Evolutionary conservation across 116 monocot species (phyloP).

Genomic region (Trichopus zeylanicus): DNA sequence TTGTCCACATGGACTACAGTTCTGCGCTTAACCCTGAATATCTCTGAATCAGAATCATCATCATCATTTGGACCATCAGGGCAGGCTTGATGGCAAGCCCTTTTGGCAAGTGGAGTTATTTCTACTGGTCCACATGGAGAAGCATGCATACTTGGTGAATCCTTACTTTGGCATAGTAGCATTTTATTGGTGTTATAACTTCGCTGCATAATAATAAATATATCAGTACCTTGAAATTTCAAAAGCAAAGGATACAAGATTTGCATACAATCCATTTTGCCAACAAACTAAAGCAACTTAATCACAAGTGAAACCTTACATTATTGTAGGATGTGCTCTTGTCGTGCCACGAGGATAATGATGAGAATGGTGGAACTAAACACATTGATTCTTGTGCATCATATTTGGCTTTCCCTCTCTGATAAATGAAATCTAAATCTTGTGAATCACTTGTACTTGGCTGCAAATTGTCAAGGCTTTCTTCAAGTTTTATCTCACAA

Average conservation of each 20-base stretch:
- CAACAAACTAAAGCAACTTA: not conserved
- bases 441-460: constrained; percentile 4
- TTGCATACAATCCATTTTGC: not conserved
- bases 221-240: not conserved
- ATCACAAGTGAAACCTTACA: constrained; percentile 15
- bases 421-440: not conserved
- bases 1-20: constrained; percentile 22
- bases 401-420: constrained; percentile 1
- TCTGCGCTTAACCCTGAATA: constrained; percentile 76
- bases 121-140: not conserved
- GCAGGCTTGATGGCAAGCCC: constrained; percentile 3
- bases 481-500: constrained; percentile 33
- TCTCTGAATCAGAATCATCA: constrained; percentile 64
- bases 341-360: constrained; percentile 5
- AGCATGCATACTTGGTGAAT: constrained; percentile 2
- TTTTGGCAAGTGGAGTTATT: constrained; percentile 4
- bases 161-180: not conserved
- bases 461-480: constrained; percentile 6
- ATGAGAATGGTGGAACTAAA: constrained; percentile 13
- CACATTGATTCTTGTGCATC: constrained; percentile 11
- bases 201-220: constrained; percentile 10
- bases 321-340: constrained; percentile 4
- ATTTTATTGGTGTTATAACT: constrained; percentile 7
- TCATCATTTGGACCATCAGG: constrained; percentile 21
- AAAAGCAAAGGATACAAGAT: not conserved